Base-by-base conservation (phyloP, 148 eudicot genomes). In the Vaccinium myrtillus region DNA sequence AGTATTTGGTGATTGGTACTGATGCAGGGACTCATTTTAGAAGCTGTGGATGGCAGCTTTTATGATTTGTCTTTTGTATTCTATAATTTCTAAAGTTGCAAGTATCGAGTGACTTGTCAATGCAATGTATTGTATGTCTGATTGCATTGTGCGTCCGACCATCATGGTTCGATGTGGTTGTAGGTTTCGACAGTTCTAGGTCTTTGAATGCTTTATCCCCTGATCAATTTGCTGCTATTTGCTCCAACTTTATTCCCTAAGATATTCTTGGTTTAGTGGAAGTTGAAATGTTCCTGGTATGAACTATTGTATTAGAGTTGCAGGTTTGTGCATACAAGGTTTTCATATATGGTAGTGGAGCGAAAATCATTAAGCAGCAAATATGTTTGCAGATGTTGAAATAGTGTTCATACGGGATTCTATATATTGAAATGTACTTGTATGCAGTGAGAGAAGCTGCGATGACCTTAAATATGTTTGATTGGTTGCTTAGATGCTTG, bases 1-100 rank as follows among this genome's bases (percentile, higher is more conserved):
- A 56, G 70, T 81, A 50, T 4, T 77, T 77, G 79, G 56, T 78
- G 61, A 51, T 51, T 51, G 80, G 63, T 16, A 30, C 39, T 54
- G 81, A 54, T 25, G 46, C 46, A 54, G 81, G 63, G 30, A 15
- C 61, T 78, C 81, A 13, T 78, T 5, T 54, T 27, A 78, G 46
- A 5, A 51, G 81, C 21, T 54, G 46, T 53, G 2, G 63, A 78
- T 49, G n/a, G 81, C 81, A 30, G 63, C 81, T 53, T 48, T 78
- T 30, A 15, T 27, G 8, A 16, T 53, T 32, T 5, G 21, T 50
- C 1, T 2, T 51, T 77, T 50, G 3, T 43, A 4, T 43, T 43
- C 46, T 43, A 43, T 43, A 75, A 39, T 11, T 75, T 1, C 8
- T 39, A 39, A 48, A 75, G 30, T 46, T 75, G 54, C 27, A 43